Evolutionary conservation across 176 grass and related monocot species (phyloP).

Genomic region (Musa troglodytarum): DNA sequence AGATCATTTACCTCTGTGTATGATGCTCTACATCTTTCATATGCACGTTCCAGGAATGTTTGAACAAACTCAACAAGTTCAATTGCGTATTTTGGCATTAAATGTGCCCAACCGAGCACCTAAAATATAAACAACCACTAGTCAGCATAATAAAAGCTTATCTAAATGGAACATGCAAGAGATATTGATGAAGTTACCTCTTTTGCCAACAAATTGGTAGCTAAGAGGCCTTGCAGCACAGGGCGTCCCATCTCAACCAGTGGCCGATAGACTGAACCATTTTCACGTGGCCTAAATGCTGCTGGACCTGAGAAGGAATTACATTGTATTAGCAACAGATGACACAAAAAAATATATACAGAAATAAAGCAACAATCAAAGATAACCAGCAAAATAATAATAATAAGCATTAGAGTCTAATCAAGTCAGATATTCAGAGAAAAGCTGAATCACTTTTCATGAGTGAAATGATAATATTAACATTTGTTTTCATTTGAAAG

Average conservation of each 20-base stretch:
- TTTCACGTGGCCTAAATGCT: conserved; percentile 79
- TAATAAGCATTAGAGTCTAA: background rate
- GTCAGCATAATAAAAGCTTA: conserved; percentile 29
- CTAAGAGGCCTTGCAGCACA: conserved; percentile 84
- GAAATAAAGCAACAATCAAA: background rate
- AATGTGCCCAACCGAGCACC: conserved; percentile 84
- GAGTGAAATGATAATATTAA: too few species aligned
- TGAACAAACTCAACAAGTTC: conserved; percentile 91
- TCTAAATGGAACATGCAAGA: conserved; percentile 13
- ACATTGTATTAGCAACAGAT: background rate
- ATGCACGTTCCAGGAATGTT: conserved; percentile 89
- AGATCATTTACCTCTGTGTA: conserved; percentile 77
- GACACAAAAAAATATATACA: background rate
- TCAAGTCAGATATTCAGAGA: background rate
- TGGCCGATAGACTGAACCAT: conserved; percentile 67
- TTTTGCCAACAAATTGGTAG: conserved; percentile 70
- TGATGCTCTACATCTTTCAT: conserved; percentile 89
- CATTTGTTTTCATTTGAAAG: too few species aligned
- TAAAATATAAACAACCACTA: conserved; percentile 28
- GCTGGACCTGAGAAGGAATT: conserved; percentile 48
- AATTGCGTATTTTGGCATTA: conserved; percentile 93
- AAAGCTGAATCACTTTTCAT: too few species aligned
- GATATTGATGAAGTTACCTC: conserved; percentile 35
- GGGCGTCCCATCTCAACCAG: conserved; percentile 70
- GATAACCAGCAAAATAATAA: background rate